Evolutionary conservation across 768 basidiomycete species (phyloP), one percentile per base, ranked within the genome.

Genomic region (Termitomyces sp.): DNA sequence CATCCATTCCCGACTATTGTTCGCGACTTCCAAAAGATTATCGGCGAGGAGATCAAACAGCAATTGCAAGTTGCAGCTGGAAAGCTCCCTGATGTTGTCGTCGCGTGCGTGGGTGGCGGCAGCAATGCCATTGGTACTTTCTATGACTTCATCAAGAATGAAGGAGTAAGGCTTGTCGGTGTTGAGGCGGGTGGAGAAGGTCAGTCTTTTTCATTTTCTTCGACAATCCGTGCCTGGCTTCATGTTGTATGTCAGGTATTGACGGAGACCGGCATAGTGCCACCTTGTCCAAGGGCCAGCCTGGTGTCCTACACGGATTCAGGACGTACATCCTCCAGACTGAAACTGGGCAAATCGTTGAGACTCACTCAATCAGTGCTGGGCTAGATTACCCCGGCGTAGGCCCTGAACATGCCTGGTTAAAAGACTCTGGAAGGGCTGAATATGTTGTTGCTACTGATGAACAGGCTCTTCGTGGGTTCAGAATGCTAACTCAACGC

Each of bases 1-100:
- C 95, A 98, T 70, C 97, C 97, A 2, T 98, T 99, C 85, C 97
- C 97, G 2, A 98, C 97, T 20, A 92, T 99, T 55, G 97, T 99
- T 40, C 88, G 97, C 44, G 97, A 99, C 71, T 98, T 95, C 82
- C 97, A 99, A 68, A 86, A 87, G 60, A 83, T 66, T 35, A 99
- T 99, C 61, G 89, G 96, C 3, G 76, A 87, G 66, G 97, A 99
- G 73, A 97, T 98, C 74, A 98, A 94, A 72, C 73, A 73, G 16
- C 97, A 98, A 70, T 68, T 98, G 58, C 70, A 81, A 50, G 86
- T 82, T 50, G 73, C 70, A 41, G 79, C 77, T 42, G 89, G 91
- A 20, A 97, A 95, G 70, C 83, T 98, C 4, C 97, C 96, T 7
- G 94, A 98, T 61, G 91, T 83, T 4, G 84, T 99, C 41, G 89